Evolutionary conservation across 495 filamentous ascomycete genomes (phyloP).

Genomic region (Aspergillus biplanus): DNA sequence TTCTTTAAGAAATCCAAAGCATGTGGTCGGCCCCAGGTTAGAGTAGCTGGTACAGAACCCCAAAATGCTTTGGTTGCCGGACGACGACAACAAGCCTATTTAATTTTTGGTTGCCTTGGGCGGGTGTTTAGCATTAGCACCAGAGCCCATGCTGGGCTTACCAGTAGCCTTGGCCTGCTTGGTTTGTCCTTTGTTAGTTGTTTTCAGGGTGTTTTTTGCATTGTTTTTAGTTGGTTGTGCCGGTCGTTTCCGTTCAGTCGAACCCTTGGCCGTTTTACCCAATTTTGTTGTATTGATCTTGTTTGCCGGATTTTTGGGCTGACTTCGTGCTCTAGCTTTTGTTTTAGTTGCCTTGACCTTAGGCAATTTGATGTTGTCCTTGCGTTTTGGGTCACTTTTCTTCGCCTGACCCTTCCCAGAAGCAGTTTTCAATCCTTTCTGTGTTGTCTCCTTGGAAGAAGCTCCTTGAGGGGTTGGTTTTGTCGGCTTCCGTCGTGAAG

Average conservation of each 20-base stretch:
- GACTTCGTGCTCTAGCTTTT: conserved; percentile 23
- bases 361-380: conserved; percentile 34
- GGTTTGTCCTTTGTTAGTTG: conserved; percentile 20
- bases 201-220: conserved; percentile 26
- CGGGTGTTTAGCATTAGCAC: conserved; percentile 22
- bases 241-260: conserved; percentile 23
- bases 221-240: conserved; percentile 23
- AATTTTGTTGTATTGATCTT: conserved; percentile 31
- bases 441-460: conserved; percentile 23
- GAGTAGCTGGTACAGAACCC: no score
- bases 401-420: conserved; percentile 13
- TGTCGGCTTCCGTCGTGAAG: conserved; percentile 15
- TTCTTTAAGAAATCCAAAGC: no score
- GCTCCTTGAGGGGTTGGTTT: conserved; percentile 9
- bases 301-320: conserved; percentile 21
- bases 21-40: no score
- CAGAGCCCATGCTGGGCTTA: conserved; percentile 10
- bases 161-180: conserved; percentile 19
- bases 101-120: conserved; percentile 25
- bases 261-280: conserved; percentile 33
- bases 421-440: conserved; percentile 26
- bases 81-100: not conserved
- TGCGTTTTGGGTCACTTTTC: conserved; percentile 24
- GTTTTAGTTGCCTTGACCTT: conserved; percentile 32
- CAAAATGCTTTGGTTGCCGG: no score